These are phyloP conservation scores for Gossypium davidsonii DNA, from an alignment of 441 rosid species.

Conservation along the genomic window DNA sequence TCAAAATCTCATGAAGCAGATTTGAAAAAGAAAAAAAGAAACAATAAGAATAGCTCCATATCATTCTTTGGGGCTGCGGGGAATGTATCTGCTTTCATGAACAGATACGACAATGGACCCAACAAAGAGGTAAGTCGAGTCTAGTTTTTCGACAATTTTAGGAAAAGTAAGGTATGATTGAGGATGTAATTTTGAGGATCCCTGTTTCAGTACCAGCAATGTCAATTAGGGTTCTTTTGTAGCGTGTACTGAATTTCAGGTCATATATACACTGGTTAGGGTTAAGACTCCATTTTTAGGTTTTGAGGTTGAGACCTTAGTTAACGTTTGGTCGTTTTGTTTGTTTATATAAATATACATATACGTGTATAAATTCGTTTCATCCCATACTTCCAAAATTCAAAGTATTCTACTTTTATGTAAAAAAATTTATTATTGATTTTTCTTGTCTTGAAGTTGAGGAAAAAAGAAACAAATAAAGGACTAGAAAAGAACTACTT, in stretches of 20 bases:
- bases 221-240: slow-evolving; percentile 7
- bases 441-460: neutral
- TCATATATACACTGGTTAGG: slow-evolving; percentile 2
- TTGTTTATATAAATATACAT: neutral
- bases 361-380: neutral
- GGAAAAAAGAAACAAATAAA: no score
- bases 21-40: slow-evolving; percentile 16
- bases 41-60: slow-evolving; percentile 18
- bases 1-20: neutral
- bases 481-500: neutral
- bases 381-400: neutral
- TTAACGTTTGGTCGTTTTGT: neutral
- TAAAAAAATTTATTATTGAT: neutral
- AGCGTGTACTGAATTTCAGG: slow-evolving; percentile 20
- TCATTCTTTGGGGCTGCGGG: slow-evolving; percentile 26
- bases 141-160: neutral
- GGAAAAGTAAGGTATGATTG: slow-evolving; percentile 13
- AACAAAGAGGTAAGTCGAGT: slow-evolving; percentile 3
- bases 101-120: slow-evolving; percentile 4
- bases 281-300: neutral
- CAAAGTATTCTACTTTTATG: neutral
- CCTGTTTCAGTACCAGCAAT: slow-evolving; percentile 7
- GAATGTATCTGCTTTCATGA: slow-evolving; percentile 15
- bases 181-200: slow-evolving; percentile 17
- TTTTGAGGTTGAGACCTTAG: neutral